Evolutionary conservation across 371 early-diverging fungal genomes (phyloP).

Genomic region (Syncephalastrum contaminatum): DNA sequence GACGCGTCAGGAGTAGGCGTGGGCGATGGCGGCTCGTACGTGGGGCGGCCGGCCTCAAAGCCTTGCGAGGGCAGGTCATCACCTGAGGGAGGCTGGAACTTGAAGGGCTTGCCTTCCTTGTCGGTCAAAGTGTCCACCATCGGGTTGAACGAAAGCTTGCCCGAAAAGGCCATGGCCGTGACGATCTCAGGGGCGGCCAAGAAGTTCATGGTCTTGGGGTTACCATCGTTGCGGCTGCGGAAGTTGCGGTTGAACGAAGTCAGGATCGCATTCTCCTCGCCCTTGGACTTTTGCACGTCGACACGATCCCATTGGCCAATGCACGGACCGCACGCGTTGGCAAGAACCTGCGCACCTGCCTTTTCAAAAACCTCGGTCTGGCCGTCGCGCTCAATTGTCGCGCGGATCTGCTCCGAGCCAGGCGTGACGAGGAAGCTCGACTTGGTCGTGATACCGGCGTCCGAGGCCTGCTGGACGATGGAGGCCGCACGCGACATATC

Average conservation of each 20-base stretch:
- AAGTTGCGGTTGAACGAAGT: conserved; percentile 98
- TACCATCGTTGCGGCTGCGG: conserved; percentile 93
- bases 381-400: conserved; percentile 95
- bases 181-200: conserved; percentile 95
- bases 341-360: conserved; percentile 85
- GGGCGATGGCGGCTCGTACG: conserved; percentile 61
- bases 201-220: conserved; percentile 92
- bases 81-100: conserved; percentile 80
- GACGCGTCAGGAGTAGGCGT: conserved; percentile 56
- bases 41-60: conserved; percentile 77
- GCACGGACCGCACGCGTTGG: conserved; percentile 90
- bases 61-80: conserved; percentile 86
- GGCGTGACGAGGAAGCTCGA: conserved; percentile 90
- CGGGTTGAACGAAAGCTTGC: conserved; percentile 90
- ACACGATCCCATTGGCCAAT: conserved; percentile 94
- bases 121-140: conserved; percentile 77
- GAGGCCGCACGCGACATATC: conserved; percentile 93
- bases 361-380: conserved; percentile 77
- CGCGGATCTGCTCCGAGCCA: conserved; percentile 95
- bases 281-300: conserved; percentile 56
- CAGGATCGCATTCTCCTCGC: conserved; percentile 85
- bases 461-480: conserved; percentile 81
- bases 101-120: conserved; percentile 73
- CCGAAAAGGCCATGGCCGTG: conserved; percentile 90
- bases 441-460: conserved; percentile 78